Evolutionary conservation across 176 grass and related monocot species (phyloP).

Genomic region (Oryza longistaminata): DNA sequence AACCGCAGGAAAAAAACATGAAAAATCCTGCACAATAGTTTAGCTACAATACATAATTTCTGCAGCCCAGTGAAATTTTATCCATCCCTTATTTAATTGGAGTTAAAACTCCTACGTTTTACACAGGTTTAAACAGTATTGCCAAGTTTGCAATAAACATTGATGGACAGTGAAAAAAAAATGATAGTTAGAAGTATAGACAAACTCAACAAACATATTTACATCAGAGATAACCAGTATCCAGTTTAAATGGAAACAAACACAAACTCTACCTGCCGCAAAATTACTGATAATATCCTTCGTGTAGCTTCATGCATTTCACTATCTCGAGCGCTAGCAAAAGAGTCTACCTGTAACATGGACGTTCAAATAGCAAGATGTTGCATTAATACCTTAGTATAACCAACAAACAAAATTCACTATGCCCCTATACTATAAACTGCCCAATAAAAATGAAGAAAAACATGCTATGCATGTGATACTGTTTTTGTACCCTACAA

Average conservation of each 20-base stretch:
- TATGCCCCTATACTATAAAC: neutral
- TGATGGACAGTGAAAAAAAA: neutral
- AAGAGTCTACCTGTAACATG: constrained; percentile 83
- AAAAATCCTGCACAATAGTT: neutral
- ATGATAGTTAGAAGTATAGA: constrained; percentile 2
- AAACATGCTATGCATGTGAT: neutral
- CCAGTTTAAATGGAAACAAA: constrained; percentile 13
- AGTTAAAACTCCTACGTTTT: constrained; percentile 4
- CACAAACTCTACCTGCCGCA: constrained; percentile 68
- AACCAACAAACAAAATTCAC: constrained; percentile 18
- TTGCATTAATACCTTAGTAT: constrained; percentile 9
- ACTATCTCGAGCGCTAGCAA: constrained; percentile 80
- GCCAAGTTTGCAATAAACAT: neutral
- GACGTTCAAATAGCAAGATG: neutral
- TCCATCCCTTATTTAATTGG: neutral
- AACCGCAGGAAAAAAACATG: neutral
- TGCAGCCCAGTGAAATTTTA: neutral
- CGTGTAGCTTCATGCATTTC: constrained; percentile 98
- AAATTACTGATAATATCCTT: constrained; percentile 93
- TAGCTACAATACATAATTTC: constrained; percentile 5
- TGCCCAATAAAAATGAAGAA: neutral
- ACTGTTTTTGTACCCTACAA: neutral
- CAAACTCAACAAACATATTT: constrained; percentile 18
- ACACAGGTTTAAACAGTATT: neutral
- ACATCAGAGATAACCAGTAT: neutral